Evolutionary conservation across 495 filamentous ascomycete genomes (phyloP).

Genomic region (Peziza echinospora): DNA sequence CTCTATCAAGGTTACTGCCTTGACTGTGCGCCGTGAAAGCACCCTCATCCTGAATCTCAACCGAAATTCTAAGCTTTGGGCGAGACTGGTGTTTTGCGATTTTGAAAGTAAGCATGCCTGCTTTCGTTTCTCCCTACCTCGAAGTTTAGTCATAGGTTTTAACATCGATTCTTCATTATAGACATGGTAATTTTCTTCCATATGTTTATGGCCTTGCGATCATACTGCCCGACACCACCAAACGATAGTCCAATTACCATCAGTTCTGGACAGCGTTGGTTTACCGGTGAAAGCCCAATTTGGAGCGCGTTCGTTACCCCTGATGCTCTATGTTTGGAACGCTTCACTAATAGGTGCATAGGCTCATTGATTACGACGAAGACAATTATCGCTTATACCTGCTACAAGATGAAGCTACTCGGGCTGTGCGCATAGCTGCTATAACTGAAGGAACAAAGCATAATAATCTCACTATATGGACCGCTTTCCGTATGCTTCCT

Average conservation of each 20-base stretch:
- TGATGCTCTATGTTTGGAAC: no score
- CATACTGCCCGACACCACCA: slow-evolving; percentile 28
- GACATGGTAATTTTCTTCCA: slow-evolving; percentile 43
- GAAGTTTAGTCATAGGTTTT: no score
- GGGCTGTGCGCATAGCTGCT: slow-evolving; percentile 24
- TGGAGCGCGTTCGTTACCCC: slow-evolving; percentile 35
- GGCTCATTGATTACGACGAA: slow-evolving; percentile 35
- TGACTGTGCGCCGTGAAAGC: slow-evolving; percentile 27
- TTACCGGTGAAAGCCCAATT: slow-evolving; percentile 30
- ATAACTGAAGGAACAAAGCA: slow-evolving; percentile 9
- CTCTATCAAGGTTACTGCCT: slow-evolving; percentile 13
- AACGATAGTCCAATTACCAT: slow-evolving; percentile 20
- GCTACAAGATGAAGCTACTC: slow-evolving; percentile 32
- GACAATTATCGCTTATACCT: slow-evolving; percentile 37
- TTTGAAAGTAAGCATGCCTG: slow-evolving; percentile 32
- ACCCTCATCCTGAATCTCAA: slow-evolving; percentile 33
- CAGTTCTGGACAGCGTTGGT: slow-evolving; percentile 35
- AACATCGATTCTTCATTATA: slow-evolving; percentile 13
- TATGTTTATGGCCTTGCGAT: slow-evolving; percentile 38
- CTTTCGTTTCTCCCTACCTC: neutral
- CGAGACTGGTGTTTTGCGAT: slow-evolving; percentile 32
- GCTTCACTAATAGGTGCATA: no score
- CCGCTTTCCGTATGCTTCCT: slow-evolving; percentile 13
- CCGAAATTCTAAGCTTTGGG: slow-evolving; percentile 32
- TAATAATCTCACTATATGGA: slow-evolving; percentile 17